A percentile compares a stretch with the other conserved stretches of the same genome.
phyloP scores from a whole-genome alignment of 331 rosid species.

The Rosa hybrid region DNA sequence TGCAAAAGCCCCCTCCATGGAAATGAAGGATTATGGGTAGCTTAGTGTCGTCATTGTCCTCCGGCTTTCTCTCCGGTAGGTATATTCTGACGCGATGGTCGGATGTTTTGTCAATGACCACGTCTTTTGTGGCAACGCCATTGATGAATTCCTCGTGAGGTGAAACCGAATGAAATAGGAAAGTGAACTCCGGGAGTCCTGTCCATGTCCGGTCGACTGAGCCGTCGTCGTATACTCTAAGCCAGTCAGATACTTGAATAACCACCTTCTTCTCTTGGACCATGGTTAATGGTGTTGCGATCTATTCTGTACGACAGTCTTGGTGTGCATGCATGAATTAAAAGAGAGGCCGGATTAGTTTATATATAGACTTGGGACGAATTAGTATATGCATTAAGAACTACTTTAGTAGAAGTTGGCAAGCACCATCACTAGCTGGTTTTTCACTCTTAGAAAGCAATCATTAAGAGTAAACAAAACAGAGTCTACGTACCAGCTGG shows the following conservation, averaged over 20 bases:
- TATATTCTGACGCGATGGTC: conserved; percentile 41
- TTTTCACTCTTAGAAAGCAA: no score
- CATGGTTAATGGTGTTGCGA: conserved; percentile 24
- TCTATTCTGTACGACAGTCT: neutral
- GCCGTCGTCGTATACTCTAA: conserved; percentile 55
- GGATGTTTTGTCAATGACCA: neutral
- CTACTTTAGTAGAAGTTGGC: neutral
- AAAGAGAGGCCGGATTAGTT: no score
- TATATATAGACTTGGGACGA: neutral
- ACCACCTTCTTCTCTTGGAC: conserved; percentile 29
- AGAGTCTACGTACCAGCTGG: no score
- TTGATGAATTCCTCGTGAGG: conserved; percentile 47
- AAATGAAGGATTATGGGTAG: conserved; percentile 63
- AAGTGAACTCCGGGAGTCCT: conserved; percentile 48
- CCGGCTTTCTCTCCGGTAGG: conserved; percentile 32
- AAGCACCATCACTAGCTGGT: neutral
- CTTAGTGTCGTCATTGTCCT: conserved; percentile 10
- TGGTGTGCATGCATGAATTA: neutral
- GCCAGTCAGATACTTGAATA: conserved; percentile 59
- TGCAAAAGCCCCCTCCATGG: conserved; percentile 78
- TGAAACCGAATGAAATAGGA: conserved; percentile 47
- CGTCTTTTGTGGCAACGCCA: conserved; percentile 48
- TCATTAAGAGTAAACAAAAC: no score
- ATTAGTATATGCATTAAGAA: no score
- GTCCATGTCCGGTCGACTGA: conserved; percentile 68